These are phyloP conservation scores for Limonium bicolor DNA, from an alignment of 148 eudicot genomes.

Conservation along the genomic window DNA sequence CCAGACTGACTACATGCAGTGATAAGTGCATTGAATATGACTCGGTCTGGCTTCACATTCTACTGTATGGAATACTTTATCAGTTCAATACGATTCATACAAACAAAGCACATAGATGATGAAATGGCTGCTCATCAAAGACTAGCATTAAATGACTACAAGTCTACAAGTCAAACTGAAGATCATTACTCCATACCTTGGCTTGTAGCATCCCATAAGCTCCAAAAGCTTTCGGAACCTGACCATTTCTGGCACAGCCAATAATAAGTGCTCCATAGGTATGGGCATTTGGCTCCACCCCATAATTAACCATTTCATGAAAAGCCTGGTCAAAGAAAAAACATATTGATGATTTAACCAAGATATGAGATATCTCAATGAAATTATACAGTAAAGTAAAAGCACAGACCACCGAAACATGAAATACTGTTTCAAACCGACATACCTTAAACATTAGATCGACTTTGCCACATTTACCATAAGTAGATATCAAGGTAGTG, in stretches of 20 bases:
- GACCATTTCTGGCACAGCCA: slow-evolving; percentile 96
- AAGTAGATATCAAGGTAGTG: slow-evolving; percentile 88
- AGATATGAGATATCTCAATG: background rate
- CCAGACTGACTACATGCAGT: slow-evolving; percentile 97
- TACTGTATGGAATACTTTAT: slow-evolving; percentile 51
- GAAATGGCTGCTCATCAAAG: no score
- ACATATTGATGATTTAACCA: no score
- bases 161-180: background rate
- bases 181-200: slow-evolving; percentile 37
- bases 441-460: slow-evolving; percentile 90
- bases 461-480: slow-evolving; percentile 92
- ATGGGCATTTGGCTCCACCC: slow-evolving; percentile 79
- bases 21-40: slow-evolving; percentile 94
- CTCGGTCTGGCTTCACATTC: slow-evolving; percentile 99
- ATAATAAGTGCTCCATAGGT: slow-evolving; percentile 96
- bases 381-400: background rate
- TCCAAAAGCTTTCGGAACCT: slow-evolving; percentile 97
- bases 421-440: background rate
- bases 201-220: slow-evolving; percentile 97
- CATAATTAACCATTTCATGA: slow-evolving; percentile 84
- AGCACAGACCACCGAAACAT: background rate
- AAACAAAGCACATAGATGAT: no score
- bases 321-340: slow-evolving; percentile 56
- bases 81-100: slow-evolving; percentile 8
- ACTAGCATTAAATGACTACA: no score